A percentile compares a stretch with the other conserved stretches of the same genome.
Evolutionary conservation across 2,329 filamentous ascomycete genomes (phyloP).

Genomic region (Hysterium pulicare): DNA sequence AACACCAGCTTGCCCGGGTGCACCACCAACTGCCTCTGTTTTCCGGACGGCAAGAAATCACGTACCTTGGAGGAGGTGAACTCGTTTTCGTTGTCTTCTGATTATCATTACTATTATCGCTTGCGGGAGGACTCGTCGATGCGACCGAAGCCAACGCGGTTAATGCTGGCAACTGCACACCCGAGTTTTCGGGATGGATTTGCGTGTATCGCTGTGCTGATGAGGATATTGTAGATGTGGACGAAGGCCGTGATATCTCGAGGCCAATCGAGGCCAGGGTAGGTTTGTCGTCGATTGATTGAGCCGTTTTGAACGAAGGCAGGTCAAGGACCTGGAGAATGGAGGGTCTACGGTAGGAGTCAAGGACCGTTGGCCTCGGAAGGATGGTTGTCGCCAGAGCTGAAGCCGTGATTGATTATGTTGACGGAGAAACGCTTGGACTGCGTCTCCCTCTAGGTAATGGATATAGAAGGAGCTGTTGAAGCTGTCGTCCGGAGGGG

Average conservation of each 20-base stretch:
- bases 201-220: conserved; percentile 29
- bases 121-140: conserved; percentile 48
- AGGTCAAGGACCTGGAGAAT: conserved; percentile 48
- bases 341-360: conserved; percentile 46
- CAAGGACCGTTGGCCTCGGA: conserved; percentile 59
- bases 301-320: conserved; percentile 45
- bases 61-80: conserved; percentile 26
- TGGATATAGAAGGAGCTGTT: conserved; percentile 7
- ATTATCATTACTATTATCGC: conserved; percentile 42
- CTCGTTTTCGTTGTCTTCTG: conserved; percentile 22
- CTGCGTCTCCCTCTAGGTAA: conserved; percentile 25
- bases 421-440: conserved; percentile 33
- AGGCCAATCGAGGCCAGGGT: conserved; percentile 48
- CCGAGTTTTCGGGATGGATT: conserved; percentile 37
- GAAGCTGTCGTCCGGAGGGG: conserved; percentile 5
- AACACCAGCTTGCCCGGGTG: neutral
- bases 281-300: conserved; percentile 46
- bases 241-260: conserved; percentile 53
- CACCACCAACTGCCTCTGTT: neutral
- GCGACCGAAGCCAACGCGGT: conserved; percentile 59
- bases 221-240: conserved; percentile 49
- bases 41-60: no score
- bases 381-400: conserved; percentile 56
- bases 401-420: conserved; percentile 49
- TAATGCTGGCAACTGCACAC: conserved; percentile 53